These are phyloP conservation scores for Hypoxylon sp. DNA, from an alignment of 2,329 filamentous ascomycete species.

Conservation along the genomic window DNA sequence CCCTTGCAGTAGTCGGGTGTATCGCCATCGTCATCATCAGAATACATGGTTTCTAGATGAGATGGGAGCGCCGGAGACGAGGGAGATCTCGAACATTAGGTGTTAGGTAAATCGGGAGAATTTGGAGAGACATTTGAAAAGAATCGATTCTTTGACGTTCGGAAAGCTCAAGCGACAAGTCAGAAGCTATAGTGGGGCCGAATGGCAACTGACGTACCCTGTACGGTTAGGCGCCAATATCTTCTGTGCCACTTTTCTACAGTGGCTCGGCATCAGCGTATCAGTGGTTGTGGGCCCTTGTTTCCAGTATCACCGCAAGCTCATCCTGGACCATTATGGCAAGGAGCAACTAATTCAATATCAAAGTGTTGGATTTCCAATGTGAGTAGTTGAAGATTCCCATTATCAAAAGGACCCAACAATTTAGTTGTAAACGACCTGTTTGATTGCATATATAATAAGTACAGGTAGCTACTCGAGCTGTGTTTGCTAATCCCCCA, in stretches of 20 bases:
- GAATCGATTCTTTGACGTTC: slow-evolving; percentile 10
- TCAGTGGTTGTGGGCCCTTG: background rate
- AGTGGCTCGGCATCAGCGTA: background rate
- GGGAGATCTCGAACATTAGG: slow-evolving; percentile 31
- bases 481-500: background rate
- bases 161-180: slow-evolving; percentile 21
- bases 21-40: slow-evolving; percentile 33
- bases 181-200: slow-evolving; percentile 26
- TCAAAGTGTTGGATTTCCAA: background rate
- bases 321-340: background rate
- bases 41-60: slow-evolving; percentile 30
- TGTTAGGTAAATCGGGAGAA: background rate
- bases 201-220: slow-evolving; percentile 18
- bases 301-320: background rate
- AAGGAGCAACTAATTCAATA: background rate
- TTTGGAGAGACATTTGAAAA: slow-evolving; percentile 5
- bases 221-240: slow-evolving; percentile 18
- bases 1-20: slow-evolving; percentile 42
- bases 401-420: background rate
- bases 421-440: background rate
- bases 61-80: slow-evolving; percentile 13
- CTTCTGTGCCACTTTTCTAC: background rate
- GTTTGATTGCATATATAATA: slow-evolving; percentile 9
- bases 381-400: background rate
- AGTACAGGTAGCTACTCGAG: background rate